Evolutionary conservation across 192 early-diverging fungal species (phyloP), one percentile per base, ranked within the genome.

Genomic region (Umbelopsis isabellina): DNA sequence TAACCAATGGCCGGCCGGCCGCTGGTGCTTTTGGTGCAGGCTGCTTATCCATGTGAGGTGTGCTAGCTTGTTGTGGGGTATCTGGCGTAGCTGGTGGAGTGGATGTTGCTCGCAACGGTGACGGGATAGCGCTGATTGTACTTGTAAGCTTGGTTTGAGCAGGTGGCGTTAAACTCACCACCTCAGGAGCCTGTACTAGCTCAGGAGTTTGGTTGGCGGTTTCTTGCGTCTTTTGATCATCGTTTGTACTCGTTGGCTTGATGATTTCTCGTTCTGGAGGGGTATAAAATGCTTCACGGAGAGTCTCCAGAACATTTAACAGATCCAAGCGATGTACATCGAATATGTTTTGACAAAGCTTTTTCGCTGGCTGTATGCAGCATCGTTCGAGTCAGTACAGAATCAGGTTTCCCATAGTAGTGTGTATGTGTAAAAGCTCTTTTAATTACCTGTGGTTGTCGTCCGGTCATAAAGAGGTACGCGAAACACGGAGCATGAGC

Each of bases 301-400:
- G 45, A 25, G 47, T 66, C 25, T 72, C 55, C 65, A 72, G 25
- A 12, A 72, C 71, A 72, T 72, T 64, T 18, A 65, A 66, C 6
- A 72, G 64, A 25, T 72, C 64, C 11, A 64, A 49, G 35, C 71
- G 46, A 30, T 72, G 55, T 9, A 72, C 71, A 72, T 72, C 71
- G 35, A 72, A 72, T 13, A 72, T 72, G 23, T 72, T 72, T n/a
- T 72, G 46, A 52, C 71, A 72, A 7, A 72, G 25, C 3, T 61
- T 61, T n/a, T 30, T 49, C 48, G 48, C 4, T 16, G 48, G 48
- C 48, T 21, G 3, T 16, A 20, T 3, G 37, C 10, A 41, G 5
- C 37, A 41, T 9, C 37, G 6, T 9, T 6, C 35, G 6, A 41
- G 37, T 41, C 37, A 41, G 10, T 41, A 41, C 37, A 6, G 35